Base-by-base conservation (phyloP, 2,329 filamentous ascomycete genomes). In the Seiridium cupressi region DNA sequence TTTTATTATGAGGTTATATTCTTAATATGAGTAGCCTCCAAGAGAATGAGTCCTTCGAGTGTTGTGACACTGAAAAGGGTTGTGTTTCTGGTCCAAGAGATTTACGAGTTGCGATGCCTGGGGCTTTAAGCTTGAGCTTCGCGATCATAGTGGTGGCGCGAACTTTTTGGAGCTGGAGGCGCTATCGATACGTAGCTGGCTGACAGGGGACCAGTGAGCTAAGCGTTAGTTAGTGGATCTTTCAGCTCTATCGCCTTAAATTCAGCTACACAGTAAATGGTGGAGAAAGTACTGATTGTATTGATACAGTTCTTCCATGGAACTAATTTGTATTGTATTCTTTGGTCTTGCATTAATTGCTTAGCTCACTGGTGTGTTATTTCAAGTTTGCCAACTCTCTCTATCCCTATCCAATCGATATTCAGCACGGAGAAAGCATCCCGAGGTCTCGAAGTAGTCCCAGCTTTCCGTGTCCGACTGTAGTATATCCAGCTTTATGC, bases 131-230 rank as follows among this genome's bases (percentile, higher is more conserved):
- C 49, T 53, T 31, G 18, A 40, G 49, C 49, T 53, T 18, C 35
- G 34, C 49, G 49, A 53, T 38, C 34, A 53, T 1, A 35, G 6
- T 13, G 38, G 38, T 13, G 13, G 34, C 13, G 49, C 34, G 31
- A 53, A 53, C 49, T 53, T 53, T 53, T 53, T 35, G 49, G 49
- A 32, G 49, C 35, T 38, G 49, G 32, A 34, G 49, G 49, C 49
- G 34, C 49, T 53, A 53, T 53, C 49, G 49, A 53, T 53, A 26
- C 18, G 18, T 26, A 53, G 49, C 49, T 35, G 49, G 34, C 34
- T 2, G 32, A 8, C 9, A 32, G 35, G 49, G n/a, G 13, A 32
- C 18, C 34, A 26, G 18, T 26, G 18, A 26, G 18, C 18, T 2
- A 26, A 26, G 18, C 18, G 18, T 26, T 26, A 32, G 18, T 40